Evolutionary conservation across 768 basidiomycete genomes (phyloP).

Genomic region (Lactifluus echinatus): DNA sequence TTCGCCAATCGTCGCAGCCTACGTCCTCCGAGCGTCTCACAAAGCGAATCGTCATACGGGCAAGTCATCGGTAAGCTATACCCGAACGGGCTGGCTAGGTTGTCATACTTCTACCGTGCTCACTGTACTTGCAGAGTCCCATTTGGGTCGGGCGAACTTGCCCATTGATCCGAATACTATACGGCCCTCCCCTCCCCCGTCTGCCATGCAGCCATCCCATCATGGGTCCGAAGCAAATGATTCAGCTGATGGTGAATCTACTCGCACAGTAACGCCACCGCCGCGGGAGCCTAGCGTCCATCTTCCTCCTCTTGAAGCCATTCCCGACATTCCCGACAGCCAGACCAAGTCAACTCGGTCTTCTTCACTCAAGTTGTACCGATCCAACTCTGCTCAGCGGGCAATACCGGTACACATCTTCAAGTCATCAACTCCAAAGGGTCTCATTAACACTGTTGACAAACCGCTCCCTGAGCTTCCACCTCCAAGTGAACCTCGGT

Average conservation of each 20-base stretch:
- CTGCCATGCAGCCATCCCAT: slow-evolving; percentile 39
- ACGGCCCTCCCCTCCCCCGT: slow-evolving; percentile 57
- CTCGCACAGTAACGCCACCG: slow-evolving; percentile 30
- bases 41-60: slow-evolving; percentile 53
- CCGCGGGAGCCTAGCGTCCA: slow-evolving; percentile 31
- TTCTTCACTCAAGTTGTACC: neutral
- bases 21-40: slow-evolving; percentile 14
- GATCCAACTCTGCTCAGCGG: neutral
- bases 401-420: slow-evolving; percentile 19
- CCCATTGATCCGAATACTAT: slow-evolving; percentile 46
- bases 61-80: slow-evolving; percentile 43
- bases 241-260: slow-evolving; percentile 29
- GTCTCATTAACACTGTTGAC: slow-evolving; percentile 8
- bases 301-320: slow-evolving; percentile 35
- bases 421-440: neutral
- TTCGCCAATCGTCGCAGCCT: neutral
- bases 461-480: slow-evolving; percentile 19
- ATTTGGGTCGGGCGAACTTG: slow-evolving; percentile 7
- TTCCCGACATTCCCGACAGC: slow-evolving; percentile 49
- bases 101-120: neutral
- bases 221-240: slow-evolving; percentile 3
- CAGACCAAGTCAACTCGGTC: slow-evolving; percentile 35
- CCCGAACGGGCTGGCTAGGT: neutral
- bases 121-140: slow-evolving; percentile 16
- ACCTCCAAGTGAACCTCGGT: slow-evolving; percentile 27